phyloP scores from a whole-genome alignment of 805 yeast genomes.

The Wickerhamomyces alni region DNA sequence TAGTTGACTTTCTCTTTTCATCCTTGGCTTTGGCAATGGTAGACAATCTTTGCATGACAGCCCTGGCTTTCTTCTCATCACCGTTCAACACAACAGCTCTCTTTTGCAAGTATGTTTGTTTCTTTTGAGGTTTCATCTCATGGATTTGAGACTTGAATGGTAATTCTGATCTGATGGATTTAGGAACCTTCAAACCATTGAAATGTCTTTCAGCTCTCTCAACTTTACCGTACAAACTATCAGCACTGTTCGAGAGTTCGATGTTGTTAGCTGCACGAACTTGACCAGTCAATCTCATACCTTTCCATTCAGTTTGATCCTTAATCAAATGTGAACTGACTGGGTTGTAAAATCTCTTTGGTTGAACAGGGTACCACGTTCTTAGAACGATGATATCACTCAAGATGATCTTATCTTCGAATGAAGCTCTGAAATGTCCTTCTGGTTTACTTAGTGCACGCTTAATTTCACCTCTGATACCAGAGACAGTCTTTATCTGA shows the following conservation, averaged over 20 bases:
- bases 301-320: constrained; percentile 86
- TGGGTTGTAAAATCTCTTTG: constrained; percentile 90
- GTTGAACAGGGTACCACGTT: constrained; percentile 95
- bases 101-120: constrained; percentile 75
- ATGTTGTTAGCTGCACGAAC: constrained; percentile 73
- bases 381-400: constrained; percentile 85
- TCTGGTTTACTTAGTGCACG: constrained; percentile 92
- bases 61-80: constrained; percentile 89
- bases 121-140: constrained; percentile 81
- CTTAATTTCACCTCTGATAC: constrained; percentile 96
- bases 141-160: constrained; percentile 93
- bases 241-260: constrained; percentile 52
- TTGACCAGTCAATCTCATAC: constrained; percentile 93
- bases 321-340: constrained; percentile 80
- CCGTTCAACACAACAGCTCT: constrained; percentile 92
- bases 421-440: constrained; percentile 93
- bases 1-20: constrained; percentile 64
- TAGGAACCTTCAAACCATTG: constrained; percentile 86
- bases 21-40: constrained; percentile 86
- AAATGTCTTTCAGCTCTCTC: constrained; percentile 82
- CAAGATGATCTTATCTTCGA: constrained; percentile 90
- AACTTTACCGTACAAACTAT: constrained; percentile 56
- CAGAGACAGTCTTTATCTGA: constrained; percentile 91
- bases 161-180: constrained; percentile 61
- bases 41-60: constrained; percentile 78